These are phyloP conservation scores for Didymosphaeria variabile DNA, from an alignment of 2,329 filamentous ascomycete genomes.

Conservation along the genomic window DNA sequence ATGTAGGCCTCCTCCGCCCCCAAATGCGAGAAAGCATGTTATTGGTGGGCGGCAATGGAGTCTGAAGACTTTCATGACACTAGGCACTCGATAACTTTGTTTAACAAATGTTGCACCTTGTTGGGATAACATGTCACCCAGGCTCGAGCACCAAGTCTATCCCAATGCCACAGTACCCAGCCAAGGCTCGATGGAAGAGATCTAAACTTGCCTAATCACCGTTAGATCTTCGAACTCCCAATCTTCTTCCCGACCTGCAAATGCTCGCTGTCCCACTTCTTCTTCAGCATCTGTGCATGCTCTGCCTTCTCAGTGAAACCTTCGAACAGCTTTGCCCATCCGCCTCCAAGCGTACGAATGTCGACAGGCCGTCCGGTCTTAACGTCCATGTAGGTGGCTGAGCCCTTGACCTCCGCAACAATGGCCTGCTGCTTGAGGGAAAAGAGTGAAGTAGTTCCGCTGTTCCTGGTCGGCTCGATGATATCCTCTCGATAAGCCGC, in stretches of 20 bases:
- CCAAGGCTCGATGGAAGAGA: too few relatives aligned
- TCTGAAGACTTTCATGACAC: too few relatives aligned
- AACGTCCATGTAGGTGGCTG: conserved; percentile 26
- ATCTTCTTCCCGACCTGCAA: conserved; percentile 1
- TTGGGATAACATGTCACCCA: too few relatives aligned
- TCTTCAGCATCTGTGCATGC: conserved; percentile 19
- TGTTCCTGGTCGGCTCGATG: conserved; percentile 25
- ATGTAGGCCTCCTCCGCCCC: too few relatives aligned
- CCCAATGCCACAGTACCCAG: too few relatives aligned
- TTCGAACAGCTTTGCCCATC: conserved; percentile 24
- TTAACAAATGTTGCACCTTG: too few relatives aligned
- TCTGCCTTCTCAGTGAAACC: conserved; percentile 26
- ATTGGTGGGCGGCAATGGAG: too few relatives aligned
- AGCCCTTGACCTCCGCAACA: conserved; percentile 26
- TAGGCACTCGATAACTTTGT: too few relatives aligned
- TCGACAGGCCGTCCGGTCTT: conserved; percentile 24
- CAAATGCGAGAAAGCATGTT: too few relatives aligned
- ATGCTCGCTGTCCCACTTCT: conserved; percentile 24
- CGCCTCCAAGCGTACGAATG: conserved; percentile 27
- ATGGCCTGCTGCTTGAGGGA: conserved; percentile 29
- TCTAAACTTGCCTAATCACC: too few relatives aligned
- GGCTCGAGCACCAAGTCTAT: too few relatives aligned
- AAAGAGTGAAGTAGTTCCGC: conserved; percentile 25
- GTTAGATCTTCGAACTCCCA: not conserved
- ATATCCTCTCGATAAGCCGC: conserved; percentile 22